Base-by-base conservation (phyloP, 805 yeast genomes). In the Huiozyma naganishii region DNA sequence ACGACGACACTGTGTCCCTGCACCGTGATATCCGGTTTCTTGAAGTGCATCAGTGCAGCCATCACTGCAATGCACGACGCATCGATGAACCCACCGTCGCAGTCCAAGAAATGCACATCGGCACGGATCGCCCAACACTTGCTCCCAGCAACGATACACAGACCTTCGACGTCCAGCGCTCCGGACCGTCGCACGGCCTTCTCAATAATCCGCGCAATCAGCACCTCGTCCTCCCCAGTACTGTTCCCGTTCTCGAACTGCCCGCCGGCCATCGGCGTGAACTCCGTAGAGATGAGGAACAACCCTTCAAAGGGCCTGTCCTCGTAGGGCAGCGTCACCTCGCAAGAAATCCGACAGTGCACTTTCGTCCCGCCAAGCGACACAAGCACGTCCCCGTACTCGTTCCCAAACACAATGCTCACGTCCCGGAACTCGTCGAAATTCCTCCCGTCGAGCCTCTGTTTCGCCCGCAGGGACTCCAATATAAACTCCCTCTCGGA, bases 301-400 rank as follows among this genome's bases (percentile, higher is more conserved):
- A 83, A 55, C 1, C 98, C 98, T 62, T 92, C 98, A 59, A 86
- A 90, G 0, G 97, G 97, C 43, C 95, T 72, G 52, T 89, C 95
- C 41, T 87, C 95, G 49, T 73, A 81, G 0, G 98, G 98, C 46
- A 76, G 74, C 4, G 76, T 72, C 10, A 92, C 79, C 42, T 77
- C 80, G 8, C 94, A 83, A 12, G 88, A 77, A 5, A 90, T 79
- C 52, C 76, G 63, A 23, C 63, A 57, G 34, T 61, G 64, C 0
- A 62, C 61, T 46, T 60, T 46, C 5, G 97, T 89, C 34, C 74
- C 68, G 0, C 97, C 97, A 59, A 88, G 70, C 11, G 64, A 66
- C 3, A 90, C 80, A 52, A 85, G 86, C 5, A 82, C 94, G 53
- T 78, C 82, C 9, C 97, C 97, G 54, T 75, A 82, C 45, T 82